Evolutionary conservation across 140 eudicot species (phyloP).

Genomic region (Oenanthe javanica): DNA sequence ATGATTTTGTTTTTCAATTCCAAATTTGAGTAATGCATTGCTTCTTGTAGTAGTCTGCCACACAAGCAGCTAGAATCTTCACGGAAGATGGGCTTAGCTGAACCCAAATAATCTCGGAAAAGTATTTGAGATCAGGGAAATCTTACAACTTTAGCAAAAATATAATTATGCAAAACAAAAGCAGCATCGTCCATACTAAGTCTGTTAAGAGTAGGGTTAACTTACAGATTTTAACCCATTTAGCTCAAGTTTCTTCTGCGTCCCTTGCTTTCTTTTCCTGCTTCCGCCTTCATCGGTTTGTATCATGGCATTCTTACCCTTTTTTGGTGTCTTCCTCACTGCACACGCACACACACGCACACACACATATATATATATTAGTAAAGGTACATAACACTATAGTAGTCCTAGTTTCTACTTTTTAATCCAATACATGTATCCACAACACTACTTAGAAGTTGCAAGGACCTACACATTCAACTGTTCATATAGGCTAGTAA

Average conservation of each 20-base stretch:
- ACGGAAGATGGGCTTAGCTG: background rate
- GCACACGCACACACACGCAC: background rate
- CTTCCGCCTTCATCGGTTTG: constrained; percentile 7
- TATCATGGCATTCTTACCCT: constrained; percentile 1
- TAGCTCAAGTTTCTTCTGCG: constrained; percentile 15
- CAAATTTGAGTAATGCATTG: background rate
- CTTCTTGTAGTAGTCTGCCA: background rate
- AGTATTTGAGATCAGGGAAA: background rate
- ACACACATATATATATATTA: background rate
- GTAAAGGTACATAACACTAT: background rate
- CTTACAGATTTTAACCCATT: constrained; percentile 23
- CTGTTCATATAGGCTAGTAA: background rate
- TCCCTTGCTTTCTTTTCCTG: constrained; percentile 15
- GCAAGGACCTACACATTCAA: background rate
- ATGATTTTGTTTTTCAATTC: background rate
- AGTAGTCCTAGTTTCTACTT: background rate
- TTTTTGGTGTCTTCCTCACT: background rate
- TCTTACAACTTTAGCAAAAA: background rate
- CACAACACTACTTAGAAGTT: background rate
- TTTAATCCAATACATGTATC: background rate
- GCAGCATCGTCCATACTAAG: background rate
- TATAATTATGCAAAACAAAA: background rate
- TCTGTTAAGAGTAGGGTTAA: background rate
- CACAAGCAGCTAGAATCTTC: background rate
- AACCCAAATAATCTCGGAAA: background rate